A percentile compares a stretch with the other conserved stretches of the same genome.
These are phyloP conservation scores for Penicillium verrucosum DNA, from an alignment of 2,329 filamentous ascomycete genomes.

Conservation along the genomic window DNA sequence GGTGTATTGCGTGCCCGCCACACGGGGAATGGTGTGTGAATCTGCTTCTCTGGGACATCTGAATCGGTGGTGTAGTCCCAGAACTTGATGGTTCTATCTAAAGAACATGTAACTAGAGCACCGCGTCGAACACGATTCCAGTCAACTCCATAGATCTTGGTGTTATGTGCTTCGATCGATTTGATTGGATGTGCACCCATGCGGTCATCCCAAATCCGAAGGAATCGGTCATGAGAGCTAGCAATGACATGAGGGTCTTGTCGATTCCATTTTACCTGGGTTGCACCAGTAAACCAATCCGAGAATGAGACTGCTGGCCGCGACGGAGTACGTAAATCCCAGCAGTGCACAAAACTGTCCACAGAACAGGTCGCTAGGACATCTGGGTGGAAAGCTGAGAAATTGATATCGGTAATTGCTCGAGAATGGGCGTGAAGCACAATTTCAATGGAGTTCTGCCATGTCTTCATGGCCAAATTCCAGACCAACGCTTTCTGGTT, in stretches of 20 bases:
- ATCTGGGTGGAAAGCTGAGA: slow-evolving; percentile 88
- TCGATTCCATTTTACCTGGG: slow-evolving; percentile 92
- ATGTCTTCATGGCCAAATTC: slow-evolving; percentile 72
- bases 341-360: slow-evolving; percentile 88
- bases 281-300: slow-evolving; percentile 90
- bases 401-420: slow-evolving; percentile 95
- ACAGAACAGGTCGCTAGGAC: slow-evolving; percentile 86
- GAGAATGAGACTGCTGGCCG: slow-evolving; percentile 77
- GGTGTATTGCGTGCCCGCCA: slow-evolving; percentile 90
- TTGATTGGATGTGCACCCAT: slow-evolving; percentile 73
- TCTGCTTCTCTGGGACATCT: slow-evolving; percentile 69
- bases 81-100: slow-evolving; percentile 89
- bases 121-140: slow-evolving; percentile 78
- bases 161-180: slow-evolving; percentile 82
- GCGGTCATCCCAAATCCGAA: slow-evolving; percentile 87
- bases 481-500: slow-evolving; percentile 93
- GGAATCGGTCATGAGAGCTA: slow-evolving; percentile 81
- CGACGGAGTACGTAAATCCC: slow-evolving; percentile 75
- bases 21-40: slow-evolving; percentile 79
- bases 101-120: slow-evolving; percentile 78
- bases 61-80: slow-evolving; percentile 73
- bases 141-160: slow-evolving; percentile 92
- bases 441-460: slow-evolving; percentile 81
- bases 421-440: slow-evolving; percentile 80
- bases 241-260: slow-evolving; percentile 83